A percentile compares a stretch with the other conserved stretches of the same genome.
Evolutionary conservation across 768 basidiomycete species (phyloP).

Genomic region (Goffeauzyma gilvescens): DNA sequence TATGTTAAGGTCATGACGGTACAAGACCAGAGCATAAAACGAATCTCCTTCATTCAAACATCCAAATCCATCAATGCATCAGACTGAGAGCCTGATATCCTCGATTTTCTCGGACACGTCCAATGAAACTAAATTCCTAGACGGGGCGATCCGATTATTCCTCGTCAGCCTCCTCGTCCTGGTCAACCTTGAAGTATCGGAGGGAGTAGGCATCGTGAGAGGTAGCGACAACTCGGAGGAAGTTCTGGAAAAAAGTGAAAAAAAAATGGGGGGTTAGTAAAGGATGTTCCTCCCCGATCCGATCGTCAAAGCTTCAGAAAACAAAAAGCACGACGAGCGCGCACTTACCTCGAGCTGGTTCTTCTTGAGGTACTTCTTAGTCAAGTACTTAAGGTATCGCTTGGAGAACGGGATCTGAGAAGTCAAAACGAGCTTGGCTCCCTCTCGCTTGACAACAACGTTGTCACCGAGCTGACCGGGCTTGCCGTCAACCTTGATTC

Average conservation of each 20-base stretch:
- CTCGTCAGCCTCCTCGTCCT: conserved; percentile 33
- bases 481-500: conserved; percentile 34
- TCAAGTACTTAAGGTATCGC: conserved; percentile 86
- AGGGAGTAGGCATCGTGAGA: conserved; percentile 86
- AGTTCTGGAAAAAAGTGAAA: conserved; percentile 52
- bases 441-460: conserved; percentile 70
- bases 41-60: too few relatives aligned
- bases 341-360: conserved; percentile 34
- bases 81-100: too few relatives aligned
- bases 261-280: background rate
- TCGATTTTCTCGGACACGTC: too few relatives aligned
- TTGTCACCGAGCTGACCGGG: conserved; percentile 41
- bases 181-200: conserved; percentile 49
- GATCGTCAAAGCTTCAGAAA: background rate
- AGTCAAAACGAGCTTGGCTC: conserved; percentile 64
- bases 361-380: conserved; percentile 99
- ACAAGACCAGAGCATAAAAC: too few relatives aligned
- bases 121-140: too few relatives aligned
- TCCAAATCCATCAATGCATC: too few relatives aligned
- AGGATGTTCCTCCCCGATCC: background rate
- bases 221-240: conserved; percentile 90
- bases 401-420: conserved; percentile 84
- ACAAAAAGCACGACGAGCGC: background rate
- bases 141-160: conserved; percentile 24
- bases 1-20: too few relatives aligned